Conservation (phyloP, 441 rosid species). For the Syzygium malaccense region DNA sequence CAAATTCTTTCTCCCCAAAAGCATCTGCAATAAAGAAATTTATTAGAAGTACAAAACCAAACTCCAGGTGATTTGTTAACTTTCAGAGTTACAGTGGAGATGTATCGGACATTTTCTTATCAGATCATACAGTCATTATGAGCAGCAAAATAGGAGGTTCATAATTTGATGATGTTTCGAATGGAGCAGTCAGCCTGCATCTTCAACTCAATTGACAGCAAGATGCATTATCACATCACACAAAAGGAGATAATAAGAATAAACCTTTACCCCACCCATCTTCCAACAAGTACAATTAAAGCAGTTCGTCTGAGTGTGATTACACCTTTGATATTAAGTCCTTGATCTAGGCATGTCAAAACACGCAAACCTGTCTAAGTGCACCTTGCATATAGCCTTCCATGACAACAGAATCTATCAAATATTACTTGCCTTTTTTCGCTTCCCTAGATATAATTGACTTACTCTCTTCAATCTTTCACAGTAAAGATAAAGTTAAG, state of each 20-base stretch:
- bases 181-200: background rate
- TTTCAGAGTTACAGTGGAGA: background rate
- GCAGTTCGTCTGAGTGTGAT: background rate
- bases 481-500: background rate
- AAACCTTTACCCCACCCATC: background rate
- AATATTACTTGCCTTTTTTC: background rate
- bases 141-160: background rate
- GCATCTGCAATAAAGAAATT: slow-evolving; percentile 29
- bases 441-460: background rate
- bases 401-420: background rate
- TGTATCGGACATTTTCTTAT: background rate
- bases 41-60: background rate
- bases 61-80: background rate
- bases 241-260: background rate
- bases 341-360: background rate
- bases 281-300: background rate
- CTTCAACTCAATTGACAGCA: background rate
- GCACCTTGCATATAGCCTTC: background rate
- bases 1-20: slow-evolving; percentile 33
- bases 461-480: background rate
- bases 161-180: background rate
- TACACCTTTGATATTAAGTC: background rate
- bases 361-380: background rate
- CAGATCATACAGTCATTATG: background rate
- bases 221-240: background rate